Evolutionary conservation across 805 yeast genomes (phyloP), one percentile per base, ranked within the genome.

Genomic region (Nakazawaea laoshanensis): DNA sequence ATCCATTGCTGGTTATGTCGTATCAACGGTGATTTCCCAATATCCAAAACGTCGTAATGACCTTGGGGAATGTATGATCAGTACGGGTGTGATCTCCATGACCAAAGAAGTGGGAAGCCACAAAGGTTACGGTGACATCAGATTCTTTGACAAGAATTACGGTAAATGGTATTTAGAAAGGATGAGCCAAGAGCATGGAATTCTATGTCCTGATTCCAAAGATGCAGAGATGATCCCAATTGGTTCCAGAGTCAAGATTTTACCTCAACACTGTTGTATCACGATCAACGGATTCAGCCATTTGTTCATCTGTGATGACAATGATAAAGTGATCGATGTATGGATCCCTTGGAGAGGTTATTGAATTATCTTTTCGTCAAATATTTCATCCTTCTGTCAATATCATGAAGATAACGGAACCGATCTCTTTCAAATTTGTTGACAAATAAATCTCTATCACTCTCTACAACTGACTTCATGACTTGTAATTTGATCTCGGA

Each of bases 161-260:
- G 70, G 65, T 5, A 57, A 65, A 28, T 82, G 88, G 88, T 51
- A 54, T 29, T 73, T 83, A 9, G 81, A 74, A 22, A 63, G 87
- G 42, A 52, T 83, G 29, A 73, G 83, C 36, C 92, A 83, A 50
- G 94, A 83, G 46, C 94, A 83, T 48, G 94, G 92, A 8, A 75
- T 83, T 25, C 53, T 82, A 30, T 61, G 57, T n/a, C 77, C 83
- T 3, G 52, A 81, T 29, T 61, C 56, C 13, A 74, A 81, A 3
- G 42, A 50, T 11, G 50, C 49, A 5, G 55, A 52, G 2, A 50
- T 73, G 46, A 58, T 73, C 16, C 76, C 76, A 16, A 42, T 56
- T 20, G 86, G 86, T 1, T 61, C 74, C 1, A 64, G 67, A 37
- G 63, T 80, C 7, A 55, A 57, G 19, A 61, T 82, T 21, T 42